Percentiles rank a stretch among this genome's conserved stretches.
phyloP scores from a whole-genome alignment of 345 rosid genomes.

The Salix dunnii region DNA sequence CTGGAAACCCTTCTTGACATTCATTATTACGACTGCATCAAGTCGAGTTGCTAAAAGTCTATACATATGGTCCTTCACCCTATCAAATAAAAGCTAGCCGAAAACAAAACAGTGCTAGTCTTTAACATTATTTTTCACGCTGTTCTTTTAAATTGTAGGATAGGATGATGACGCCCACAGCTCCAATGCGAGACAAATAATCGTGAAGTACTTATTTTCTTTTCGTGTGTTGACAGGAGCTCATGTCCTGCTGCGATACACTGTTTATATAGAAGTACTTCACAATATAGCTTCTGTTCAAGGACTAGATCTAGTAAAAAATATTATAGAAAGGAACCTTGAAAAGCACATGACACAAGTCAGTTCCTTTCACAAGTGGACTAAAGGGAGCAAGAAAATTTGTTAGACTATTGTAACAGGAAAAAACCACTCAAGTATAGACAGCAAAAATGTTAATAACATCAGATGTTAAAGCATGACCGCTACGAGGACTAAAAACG shows the following conservation, averaged over 20 bases:
- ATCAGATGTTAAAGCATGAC: not conserved
- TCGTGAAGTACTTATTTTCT: not conserved
- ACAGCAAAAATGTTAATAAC: not conserved
- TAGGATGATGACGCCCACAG: not conserved
- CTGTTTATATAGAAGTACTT: not conserved
- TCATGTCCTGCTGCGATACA: not conserved
- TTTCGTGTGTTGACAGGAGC: not conserved
- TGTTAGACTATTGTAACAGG: not conserved
- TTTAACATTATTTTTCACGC: not conserved
- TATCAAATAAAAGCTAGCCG: not conserved
- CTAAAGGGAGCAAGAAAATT: not conserved
- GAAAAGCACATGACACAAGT: not conserved
- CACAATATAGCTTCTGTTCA: not conserved
- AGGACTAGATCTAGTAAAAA: not conserved
- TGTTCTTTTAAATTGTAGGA: too few relatives aligned
- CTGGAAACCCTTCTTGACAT: not conserved
- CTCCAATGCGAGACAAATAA: not conserved
- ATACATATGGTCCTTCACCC: not conserved
- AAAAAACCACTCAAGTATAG: not conserved
- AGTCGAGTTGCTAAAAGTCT: not conserved
- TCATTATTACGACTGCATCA: not conserved
- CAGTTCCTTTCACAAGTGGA: not conserved
- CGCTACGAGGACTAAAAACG: not conserved
- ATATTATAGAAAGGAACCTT: not conserved
- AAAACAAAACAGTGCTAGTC: not conserved